Conservation (phyloP, 2,329 filamentous ascomycete species). For the Hymenoscyphus salicellus region DNA sequence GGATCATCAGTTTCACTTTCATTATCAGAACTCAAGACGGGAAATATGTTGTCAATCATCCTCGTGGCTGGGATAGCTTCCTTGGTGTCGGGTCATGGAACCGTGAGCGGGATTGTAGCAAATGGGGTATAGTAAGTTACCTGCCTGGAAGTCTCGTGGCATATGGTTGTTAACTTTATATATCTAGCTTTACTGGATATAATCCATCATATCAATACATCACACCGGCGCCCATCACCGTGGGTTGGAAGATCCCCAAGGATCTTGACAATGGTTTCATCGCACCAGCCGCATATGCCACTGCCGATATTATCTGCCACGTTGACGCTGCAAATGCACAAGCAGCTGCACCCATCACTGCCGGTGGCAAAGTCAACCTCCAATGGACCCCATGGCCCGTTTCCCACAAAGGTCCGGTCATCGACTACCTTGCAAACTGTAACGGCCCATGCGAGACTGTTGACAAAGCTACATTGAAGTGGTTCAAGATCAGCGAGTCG, state of each 20-base stretch:
- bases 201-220: slow-evolving; percentile 34
- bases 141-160: not conserved
- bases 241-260: slow-evolving; percentile 52
- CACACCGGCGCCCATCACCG: slow-evolving; percentile 40
- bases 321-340: slow-evolving; percentile 49
- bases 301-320: slow-evolving; percentile 61
- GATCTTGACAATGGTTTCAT: slow-evolving; percentile 53
- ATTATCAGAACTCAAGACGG: not conserved
- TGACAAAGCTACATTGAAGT: slow-evolving; percentile 40
- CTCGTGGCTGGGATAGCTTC: slow-evolving; percentile 23
- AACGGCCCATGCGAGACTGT: slow-evolving; percentile 41
- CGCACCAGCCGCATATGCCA: slow-evolving; percentile 44
- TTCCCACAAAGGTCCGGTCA: slow-evolving; percentile 49
- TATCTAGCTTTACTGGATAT: slow-evolving; percentile 37
- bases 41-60: slow-evolving; percentile 23
- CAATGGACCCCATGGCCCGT: slow-evolving; percentile 56
- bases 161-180: not conserved
- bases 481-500: slow-evolving; percentile 45
- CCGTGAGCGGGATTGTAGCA: slow-evolving; percentile 30
- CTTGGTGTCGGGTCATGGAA: slow-evolving; percentile 29
- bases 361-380: slow-evolving; percentile 56
- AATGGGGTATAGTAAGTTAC: slow-evolving; percentile 31
- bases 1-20: not conserved
- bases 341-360: slow-evolving; percentile 54
- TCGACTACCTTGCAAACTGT: slow-evolving; percentile 35